phyloP scores from a whole-genome alignment of 202 grass and related monocot genomes.

The Thinopyrum obtusiflorum region DNA sequence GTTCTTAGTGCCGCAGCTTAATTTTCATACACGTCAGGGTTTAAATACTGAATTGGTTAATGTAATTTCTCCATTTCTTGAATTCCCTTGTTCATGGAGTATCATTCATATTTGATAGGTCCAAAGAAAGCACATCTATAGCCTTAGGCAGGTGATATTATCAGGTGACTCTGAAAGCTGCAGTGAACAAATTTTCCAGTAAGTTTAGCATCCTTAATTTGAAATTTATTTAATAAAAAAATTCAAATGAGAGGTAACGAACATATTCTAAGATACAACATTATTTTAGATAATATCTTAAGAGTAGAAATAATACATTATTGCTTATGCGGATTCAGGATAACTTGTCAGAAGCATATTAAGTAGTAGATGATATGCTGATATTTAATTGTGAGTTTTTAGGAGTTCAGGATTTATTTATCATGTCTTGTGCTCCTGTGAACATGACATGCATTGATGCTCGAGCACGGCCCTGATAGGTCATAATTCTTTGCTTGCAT shows the following conservation, averaged over 20 bases:
- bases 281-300: constrained; percentile 5
- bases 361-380: constrained; percentile 3
- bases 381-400: not conserved
- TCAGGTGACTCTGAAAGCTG: constrained; percentile 79
- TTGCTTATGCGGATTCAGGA: not conserved
- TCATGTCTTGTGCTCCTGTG: not conserved
- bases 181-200: constrained; percentile 88
- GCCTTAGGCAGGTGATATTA: constrained; percentile 96
- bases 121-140: constrained; percentile 95
- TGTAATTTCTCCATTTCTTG: not conserved
- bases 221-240: constrained; percentile 10
- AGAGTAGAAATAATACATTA: constrained; percentile 25
- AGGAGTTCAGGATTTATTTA: not conserved
- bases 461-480: not conserved
- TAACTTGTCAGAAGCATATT: not conserved
- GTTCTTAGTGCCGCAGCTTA: not conserved
- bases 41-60: constrained; percentile 12
- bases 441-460: not conserved
- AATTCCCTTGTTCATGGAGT: constrained; percentile 11
- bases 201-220: constrained; percentile 40
- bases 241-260: not conserved
- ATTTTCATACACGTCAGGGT: not conserved
- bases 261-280: not conserved
- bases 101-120: constrained; percentile 52
- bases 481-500: constrained; percentile 11